Percentiles rank a stretch among this genome's conserved stretches.
phyloP scores from a whole-genome alignment of 306 rosid genomes.

The Senna siamea region DNA sequence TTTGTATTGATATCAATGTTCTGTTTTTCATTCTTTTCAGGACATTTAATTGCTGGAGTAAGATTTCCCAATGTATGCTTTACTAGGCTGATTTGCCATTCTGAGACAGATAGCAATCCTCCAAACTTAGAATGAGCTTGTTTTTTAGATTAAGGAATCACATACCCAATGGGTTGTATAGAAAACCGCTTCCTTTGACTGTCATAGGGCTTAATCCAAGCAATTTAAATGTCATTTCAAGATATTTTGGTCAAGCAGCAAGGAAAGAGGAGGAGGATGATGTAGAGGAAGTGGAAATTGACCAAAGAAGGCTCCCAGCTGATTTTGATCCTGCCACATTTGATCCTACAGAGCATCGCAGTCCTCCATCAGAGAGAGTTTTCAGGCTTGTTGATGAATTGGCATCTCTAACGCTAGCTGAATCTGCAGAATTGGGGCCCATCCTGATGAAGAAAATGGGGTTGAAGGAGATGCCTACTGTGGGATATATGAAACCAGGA shows the following conservation, averaged over 20 bases:
- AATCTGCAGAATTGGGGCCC: slow-evolving; percentile 75
- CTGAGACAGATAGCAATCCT: slow-evolving; percentile 29
- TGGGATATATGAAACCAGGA: slow-evolving; percentile 81
- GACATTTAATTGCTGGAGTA: slow-evolving; percentile 29
- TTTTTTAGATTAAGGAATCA: slow-evolving; percentile 56
- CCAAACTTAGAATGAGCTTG: slow-evolving; percentile 62
- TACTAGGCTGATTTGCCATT: slow-evolving; percentile 39
- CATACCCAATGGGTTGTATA: slow-evolving; percentile 51
- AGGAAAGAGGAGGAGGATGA: slow-evolving; percentile 67
- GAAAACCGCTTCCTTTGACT: slow-evolving; percentile 39
- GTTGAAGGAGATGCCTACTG: slow-evolving; percentile 59
- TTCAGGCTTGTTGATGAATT: slow-evolving; percentile 86
- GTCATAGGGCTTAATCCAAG: slow-evolving; percentile 33
- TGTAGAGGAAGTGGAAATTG: slow-evolving; percentile 83
- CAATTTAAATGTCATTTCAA: slow-evolving; percentile 40
- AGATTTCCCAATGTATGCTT: slow-evolving; percentile 24
- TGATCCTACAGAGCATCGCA: slow-evolving; percentile 77
- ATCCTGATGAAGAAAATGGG: slow-evolving; percentile 73
- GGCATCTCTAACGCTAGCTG: slow-evolving; percentile 73
- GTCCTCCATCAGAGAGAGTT: slow-evolving; percentile 83
- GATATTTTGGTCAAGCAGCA: slow-evolving; percentile 71
- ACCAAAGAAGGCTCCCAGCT: slow-evolving; percentile 90
- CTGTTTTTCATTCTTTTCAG: slow-evolving; percentile 42
- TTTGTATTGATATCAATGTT: neutral
- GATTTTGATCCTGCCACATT: slow-evolving; percentile 88